Evolutionary conservation across 2,329 filamentous ascomycete genomes (phyloP), one percentile per base, ranked within the genome.

Genomic region (Grosmannia penicillata): DNA sequence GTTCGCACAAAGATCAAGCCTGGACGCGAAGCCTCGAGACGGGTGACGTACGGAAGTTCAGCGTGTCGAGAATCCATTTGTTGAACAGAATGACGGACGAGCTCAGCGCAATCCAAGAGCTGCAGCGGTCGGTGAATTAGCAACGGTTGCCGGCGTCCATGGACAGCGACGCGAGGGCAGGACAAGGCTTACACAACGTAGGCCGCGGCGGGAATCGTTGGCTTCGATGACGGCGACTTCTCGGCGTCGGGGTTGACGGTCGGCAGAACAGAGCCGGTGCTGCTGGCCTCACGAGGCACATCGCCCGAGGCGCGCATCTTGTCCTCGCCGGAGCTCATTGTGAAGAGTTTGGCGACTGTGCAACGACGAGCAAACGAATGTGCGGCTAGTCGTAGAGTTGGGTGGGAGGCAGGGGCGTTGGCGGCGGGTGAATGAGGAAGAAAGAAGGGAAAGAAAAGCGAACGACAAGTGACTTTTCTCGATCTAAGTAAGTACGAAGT

Each of bases 1-100:
- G n/a, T n/a, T n/a, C n/a, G n/a, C n/a, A n/a, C n/a, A n/a, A n/a
- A n/a, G n/a, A n/a, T n/a, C n/a, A n/a, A n/a, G n/a, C n/a, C n/a
- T n/a, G 6, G 3, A 6, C 4, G 24, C 15, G 17, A n/a, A 19
- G 27, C 13, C 22, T 28, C 8, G 17, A 6, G 21, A 14, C 6
- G 18, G 9, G 29, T 25, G 34, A 26, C 47, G 58, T 70, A 84
- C 80, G 73, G 68, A 95, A 95, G 46, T 83, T 72, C 46, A 80
- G 71, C 28, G 80, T 87, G 53, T 89, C 78, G 45, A 96, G 72
- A 53, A 98, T 85, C 76, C 84, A 94, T 75, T 98, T 98, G 78
- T 98, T 96, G 79, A 95, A 96, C 45, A 98, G 70, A 58, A 98
- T 98, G 56, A 96, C 86, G 52, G 81, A 84, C 31, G 86, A 94